These are phyloP conservation scores for Raphanus sativus DNA, from an alignment of 345 rosid genomes.

Conservation along the genomic window DNA sequence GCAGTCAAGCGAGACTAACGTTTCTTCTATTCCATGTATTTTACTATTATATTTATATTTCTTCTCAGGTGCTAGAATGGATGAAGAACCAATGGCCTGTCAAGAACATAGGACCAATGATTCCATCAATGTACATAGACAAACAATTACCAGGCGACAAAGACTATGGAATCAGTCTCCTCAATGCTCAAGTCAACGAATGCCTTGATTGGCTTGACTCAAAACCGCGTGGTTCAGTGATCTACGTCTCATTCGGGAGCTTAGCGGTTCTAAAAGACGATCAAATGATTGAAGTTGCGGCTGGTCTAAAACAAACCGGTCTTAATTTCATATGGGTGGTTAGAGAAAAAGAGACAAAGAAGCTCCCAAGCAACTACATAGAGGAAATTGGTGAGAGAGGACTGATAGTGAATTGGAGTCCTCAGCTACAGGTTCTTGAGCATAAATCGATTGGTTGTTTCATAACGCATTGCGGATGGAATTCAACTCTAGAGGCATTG, in stretches of 20 bases:
- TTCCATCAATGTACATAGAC: conserved; percentile 59
- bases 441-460: conserved; percentile 51
- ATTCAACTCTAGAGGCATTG: conserved; percentile 58
- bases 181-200: conserved; percentile 38
- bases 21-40: neutral
- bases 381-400: conserved; percentile 42
- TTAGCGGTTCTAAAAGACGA: conserved; percentile 42
- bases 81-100: conserved; percentile 44
- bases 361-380: conserved; percentile 41
- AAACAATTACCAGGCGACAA: conserved; percentile 43
- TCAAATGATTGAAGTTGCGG: conserved; percentile 55
- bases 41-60: neutral
- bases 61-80: conserved; percentile 42
- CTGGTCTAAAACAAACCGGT: conserved; percentile 40
- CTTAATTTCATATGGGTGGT: conserved; percentile 56
- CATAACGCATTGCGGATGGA: conserved; percentile 64
- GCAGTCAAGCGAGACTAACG: neutral
- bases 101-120: conserved; percentile 49
- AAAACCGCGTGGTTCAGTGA: conserved; percentile 42
- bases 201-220: conserved; percentile 57
- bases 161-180: conserved; percentile 52
- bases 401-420: conserved; percentile 52
- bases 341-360: conserved; percentile 49
- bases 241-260: conserved; percentile 56
- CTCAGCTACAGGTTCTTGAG: conserved; percentile 51